phyloP scores from a whole-genome alignment of 225 moss, liverwort and hornwort genomes.

The Sphagnum contortum region DNA sequence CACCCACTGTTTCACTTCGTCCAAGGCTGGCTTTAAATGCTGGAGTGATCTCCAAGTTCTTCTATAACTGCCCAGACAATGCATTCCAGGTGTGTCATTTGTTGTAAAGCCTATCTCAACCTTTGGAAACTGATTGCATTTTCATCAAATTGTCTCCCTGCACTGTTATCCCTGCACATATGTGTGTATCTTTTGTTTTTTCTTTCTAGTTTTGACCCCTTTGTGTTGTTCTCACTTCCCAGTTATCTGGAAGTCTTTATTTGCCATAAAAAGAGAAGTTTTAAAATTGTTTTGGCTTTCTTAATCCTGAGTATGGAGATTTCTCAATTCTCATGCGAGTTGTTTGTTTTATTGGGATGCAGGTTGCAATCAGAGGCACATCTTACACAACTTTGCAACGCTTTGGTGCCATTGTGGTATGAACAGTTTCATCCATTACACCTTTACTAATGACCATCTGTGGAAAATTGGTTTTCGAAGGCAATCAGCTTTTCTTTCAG shows the following conservation, averaged over 20 bases:
- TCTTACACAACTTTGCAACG: conserved; percentile 69
- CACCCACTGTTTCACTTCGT: conserved; percentile 84
- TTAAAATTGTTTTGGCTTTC: no score
- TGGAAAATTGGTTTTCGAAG: no score
- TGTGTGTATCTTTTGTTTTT: not conserved
- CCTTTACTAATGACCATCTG: no score
- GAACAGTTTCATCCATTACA: not conserved
- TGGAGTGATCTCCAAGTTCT: conserved; percentile 52
- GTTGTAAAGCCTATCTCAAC: no score
- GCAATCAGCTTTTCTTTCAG: no score
- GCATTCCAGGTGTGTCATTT: conserved; percentile 68
- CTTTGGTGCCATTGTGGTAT: conserved; percentile 70
- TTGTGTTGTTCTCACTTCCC: no score
- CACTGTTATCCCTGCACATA: not conserved
- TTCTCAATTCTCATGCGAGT: no score
- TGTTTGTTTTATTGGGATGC: conserved; percentile 2
- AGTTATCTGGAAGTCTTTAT: no score
- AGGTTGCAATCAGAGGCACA: conserved; percentile 78
- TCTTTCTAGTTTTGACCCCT: no score
- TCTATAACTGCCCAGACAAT: conserved; percentile 88
- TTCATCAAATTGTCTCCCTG: not conserved
- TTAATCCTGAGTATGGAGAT: no score
- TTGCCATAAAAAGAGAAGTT: no score
- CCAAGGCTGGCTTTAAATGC: conserved; percentile 59
- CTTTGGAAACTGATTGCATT: not conserved